Evolutionary conservation across 139 green algal species (phyloP).

Genomic region (Coelastrella sp.): DNA sequence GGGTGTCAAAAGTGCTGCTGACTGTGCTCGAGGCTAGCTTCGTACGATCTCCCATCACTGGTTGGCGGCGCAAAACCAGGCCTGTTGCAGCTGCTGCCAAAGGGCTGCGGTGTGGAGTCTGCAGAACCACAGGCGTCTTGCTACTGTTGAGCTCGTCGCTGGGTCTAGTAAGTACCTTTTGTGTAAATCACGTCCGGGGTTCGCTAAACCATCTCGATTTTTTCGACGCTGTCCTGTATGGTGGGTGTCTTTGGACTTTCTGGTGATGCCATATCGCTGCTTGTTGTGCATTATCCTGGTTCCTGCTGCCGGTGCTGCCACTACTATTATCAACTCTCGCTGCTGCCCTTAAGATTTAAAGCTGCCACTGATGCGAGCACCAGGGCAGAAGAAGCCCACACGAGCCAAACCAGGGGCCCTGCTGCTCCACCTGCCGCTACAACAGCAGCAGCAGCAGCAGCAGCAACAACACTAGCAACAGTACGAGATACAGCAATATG

Average conservation of each 20-base stretch:
- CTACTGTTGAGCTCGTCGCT: no score
- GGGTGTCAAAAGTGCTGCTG: not conserved
- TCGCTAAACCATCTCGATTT: no score
- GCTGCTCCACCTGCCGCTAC: slow-evolving; percentile 27
- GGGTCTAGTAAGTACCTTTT: no score
- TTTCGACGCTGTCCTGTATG: no score
- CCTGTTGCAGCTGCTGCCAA: not conserved
- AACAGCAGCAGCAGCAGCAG: not conserved
- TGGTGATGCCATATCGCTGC: not conserved
- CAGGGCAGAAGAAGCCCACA: slow-evolving; percentile 13
- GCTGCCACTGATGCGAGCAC: no score
- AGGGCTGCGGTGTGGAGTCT: no score
- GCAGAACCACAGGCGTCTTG: no score
- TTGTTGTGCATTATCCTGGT: no score
- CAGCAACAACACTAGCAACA: not conserved
- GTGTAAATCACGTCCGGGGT: no score
- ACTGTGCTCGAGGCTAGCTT: not conserved
- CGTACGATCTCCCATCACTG: slow-evolving; percentile 19
- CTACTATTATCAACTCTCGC: not conserved
- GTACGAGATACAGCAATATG: not conserved
- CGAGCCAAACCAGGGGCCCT: not conserved
- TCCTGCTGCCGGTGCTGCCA: not conserved
- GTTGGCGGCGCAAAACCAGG: not conserved
- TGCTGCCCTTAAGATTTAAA: not conserved
- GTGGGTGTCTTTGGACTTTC: no score